Evolutionary conservation across 2,329 filamentous ascomycete genomes (phyloP).

Genomic region (Pyricularia sp.): DNA sequence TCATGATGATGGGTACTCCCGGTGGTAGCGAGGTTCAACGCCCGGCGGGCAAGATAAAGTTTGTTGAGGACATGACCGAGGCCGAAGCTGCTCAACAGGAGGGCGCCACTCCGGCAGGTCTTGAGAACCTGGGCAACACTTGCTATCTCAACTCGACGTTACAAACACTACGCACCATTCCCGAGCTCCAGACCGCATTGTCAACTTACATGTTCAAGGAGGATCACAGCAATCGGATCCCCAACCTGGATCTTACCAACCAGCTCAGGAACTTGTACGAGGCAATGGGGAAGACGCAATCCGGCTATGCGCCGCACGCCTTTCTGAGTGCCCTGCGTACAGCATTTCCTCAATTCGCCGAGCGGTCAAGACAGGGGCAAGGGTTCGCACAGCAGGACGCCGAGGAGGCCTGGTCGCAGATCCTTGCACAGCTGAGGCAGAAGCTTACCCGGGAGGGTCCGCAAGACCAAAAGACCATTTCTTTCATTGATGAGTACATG

Average conservation of each 20-base stretch:
- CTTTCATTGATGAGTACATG: conserved; percentile 83
- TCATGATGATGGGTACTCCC: conserved; percentile 96
- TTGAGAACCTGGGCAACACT: conserved; percentile 91
- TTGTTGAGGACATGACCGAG: conserved; percentile 95
- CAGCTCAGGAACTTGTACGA: conserved; percentile 75
- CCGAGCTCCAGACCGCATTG: conserved; percentile 77
- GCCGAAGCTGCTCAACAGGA: conserved; percentile 74
- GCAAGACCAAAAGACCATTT: conserved; percentile 6
- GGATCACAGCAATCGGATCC: conserved; percentile 13
- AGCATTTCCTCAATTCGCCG: conserved; percentile 84
- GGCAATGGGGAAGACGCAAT: conserved; percentile 79
- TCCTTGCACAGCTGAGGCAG: conserved; percentile 68
- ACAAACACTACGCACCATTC: conserved; percentile 79
- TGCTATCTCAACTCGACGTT: conserved; percentile 97
- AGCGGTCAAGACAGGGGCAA: conserved; percentile 67
- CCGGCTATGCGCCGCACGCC: conserved; percentile 68
- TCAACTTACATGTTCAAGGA: conserved; percentile 44
- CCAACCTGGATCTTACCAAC: conserved; percentile 59
- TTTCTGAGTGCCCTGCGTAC: conserved; percentile 72
- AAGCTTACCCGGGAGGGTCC: conserved; percentile 51
- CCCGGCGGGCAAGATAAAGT: conserved; percentile 72
- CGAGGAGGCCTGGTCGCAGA: conserved; percentile 96
- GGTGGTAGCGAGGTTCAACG: conserved; percentile 49
- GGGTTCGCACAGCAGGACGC: conserved; percentile 97
- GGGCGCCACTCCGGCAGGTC: conserved; percentile 74